A percentile compares a stretch with the other conserved stretches of the same genome.
Evolutionary conservation across 768 basidiomycete species (phyloP).

Genomic region (Candolleomyces eurysporus): DNA sequence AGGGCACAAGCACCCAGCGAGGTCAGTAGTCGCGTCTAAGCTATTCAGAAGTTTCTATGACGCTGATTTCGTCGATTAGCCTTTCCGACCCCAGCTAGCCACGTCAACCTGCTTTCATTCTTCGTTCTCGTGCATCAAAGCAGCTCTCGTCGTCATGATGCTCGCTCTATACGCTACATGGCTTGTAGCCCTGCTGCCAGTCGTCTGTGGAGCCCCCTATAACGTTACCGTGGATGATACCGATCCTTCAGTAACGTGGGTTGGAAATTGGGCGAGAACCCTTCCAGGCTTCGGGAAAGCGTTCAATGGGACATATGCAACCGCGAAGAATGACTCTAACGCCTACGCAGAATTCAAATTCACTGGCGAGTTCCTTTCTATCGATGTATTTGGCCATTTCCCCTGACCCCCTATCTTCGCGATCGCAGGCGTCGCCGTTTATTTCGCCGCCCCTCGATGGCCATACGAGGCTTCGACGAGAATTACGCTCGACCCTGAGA

Average conservation of each 20-base stretch:
- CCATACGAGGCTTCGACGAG: slow-evolving; percentile 42
- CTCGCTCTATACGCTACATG: background rate
- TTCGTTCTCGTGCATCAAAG: no score
- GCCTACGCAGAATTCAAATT: slow-evolving; percentile 12
- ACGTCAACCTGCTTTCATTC: no score
- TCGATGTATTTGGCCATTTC: background rate
- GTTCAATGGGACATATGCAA: background rate
- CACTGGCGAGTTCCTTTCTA: background rate
- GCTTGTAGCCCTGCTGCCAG: background rate
- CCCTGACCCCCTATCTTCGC: background rate
- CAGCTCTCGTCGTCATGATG: no score
- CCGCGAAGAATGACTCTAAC: background rate
- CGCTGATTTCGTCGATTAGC: no score
- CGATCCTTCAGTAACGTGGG: slow-evolving; percentile 6
- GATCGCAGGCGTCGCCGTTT: slow-evolving; percentile 38
- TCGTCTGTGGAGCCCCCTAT: background rate
- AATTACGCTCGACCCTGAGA: slow-evolving; percentile 30
- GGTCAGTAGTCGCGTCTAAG: no score
- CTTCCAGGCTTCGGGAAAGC: background rate
- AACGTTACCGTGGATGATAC: slow-evolving; percentile 13
- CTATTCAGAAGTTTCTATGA: no score
- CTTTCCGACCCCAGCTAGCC: no score
- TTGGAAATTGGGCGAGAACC: slow-evolving; percentile 8
- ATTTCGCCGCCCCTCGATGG: slow-evolving; percentile 44
- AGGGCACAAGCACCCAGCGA: no score